Conservation (phyloP, 495 filamentous ascomycete genomes). For the Aspergillus saccharolyticus region DNA sequence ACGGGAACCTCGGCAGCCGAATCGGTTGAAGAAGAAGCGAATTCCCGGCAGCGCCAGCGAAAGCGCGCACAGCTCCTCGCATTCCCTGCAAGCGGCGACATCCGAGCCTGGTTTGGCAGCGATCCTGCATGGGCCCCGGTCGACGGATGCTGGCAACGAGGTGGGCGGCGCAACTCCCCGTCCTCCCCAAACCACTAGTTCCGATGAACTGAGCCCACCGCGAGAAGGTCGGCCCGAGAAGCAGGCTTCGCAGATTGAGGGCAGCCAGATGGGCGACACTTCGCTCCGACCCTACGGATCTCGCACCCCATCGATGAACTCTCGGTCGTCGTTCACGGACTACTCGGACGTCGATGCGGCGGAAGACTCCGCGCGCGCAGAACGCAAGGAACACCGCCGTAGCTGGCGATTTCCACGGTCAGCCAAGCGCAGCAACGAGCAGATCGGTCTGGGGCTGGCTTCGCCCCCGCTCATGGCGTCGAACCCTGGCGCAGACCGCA, state of each 20-base stretch:
- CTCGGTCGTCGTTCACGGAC: slow-evolving; percentile 70
- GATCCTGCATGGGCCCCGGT: slow-evolving; percentile 13
- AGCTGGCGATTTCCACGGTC: slow-evolving; percentile 67
- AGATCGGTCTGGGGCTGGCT: slow-evolving; percentile 36
- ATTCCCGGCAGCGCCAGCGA: slow-evolving; percentile 66
- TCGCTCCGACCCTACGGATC: slow-evolving; percentile 60
- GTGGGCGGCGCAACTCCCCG: slow-evolving; percentile 32
- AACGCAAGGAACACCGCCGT: slow-evolving; percentile 56
- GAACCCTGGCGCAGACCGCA: slow-evolving; percentile 61
- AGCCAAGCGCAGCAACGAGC: slow-evolving; percentile 51
- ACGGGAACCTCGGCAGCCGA: slow-evolving; percentile 60
- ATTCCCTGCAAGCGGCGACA: slow-evolving; percentile 55
- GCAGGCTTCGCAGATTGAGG: slow-evolving; percentile 14
- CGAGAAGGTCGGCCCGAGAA: slow-evolving; percentile 20
- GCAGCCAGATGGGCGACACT: slow-evolving; percentile 33
- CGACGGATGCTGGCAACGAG: slow-evolving; percentile 18
- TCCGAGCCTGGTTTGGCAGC: slow-evolving; percentile 21
- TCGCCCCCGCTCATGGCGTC: slow-evolving; percentile 53
- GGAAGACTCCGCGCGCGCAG: slow-evolving; percentile 55
- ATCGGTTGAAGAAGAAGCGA: slow-evolving; percentile 81
- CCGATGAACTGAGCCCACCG: slow-evolving; percentile 20
- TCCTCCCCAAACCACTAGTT: slow-evolving; percentile 22
- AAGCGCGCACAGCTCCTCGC: slow-evolving; percentile 80
- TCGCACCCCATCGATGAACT: slow-evolving; percentile 63
- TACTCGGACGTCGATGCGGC: slow-evolving; percentile 69